Percentiles rank a stretch among this genome's conserved stretches.
These are phyloP conservation scores for Coemansia reversa DNA, from an alignment of 192 early-diverging fungal species.

Conservation along the genomic window DNA sequence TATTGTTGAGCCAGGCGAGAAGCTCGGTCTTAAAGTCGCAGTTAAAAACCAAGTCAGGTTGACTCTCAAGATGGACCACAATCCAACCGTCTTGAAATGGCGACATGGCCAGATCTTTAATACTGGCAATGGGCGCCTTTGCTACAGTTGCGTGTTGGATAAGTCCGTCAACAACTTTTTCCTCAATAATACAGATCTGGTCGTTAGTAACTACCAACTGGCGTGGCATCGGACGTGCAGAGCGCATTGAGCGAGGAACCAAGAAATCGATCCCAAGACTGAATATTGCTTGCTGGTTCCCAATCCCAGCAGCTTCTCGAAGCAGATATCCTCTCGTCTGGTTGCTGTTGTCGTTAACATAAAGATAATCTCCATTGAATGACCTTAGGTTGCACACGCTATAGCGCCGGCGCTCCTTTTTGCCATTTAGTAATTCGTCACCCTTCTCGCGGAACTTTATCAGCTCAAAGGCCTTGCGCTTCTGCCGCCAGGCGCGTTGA, in stretches of 20 bases:
- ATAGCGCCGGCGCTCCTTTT: conserved; percentile 91
- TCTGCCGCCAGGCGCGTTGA: conserved; percentile 72
- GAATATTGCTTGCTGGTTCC: conserved; percentile 60
- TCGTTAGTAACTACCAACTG: conserved; percentile 68
- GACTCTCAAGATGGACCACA: conserved; percentile 58
- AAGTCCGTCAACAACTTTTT: conserved; percentile 56
- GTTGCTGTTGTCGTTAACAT: conserved; percentile 46
- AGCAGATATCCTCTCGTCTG: conserved; percentile 33
- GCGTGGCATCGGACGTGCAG: conserved; percentile 69
- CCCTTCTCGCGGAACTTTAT: conserved; percentile 92
- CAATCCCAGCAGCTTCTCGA: conserved; percentile 39
- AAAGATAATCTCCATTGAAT: conserved; percentile 91
- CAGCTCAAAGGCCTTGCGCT: conserved; percentile 86
- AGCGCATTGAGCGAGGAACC: conserved; percentile 70
- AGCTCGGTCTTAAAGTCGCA: conserved; percentile 76
- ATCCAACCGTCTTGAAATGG: conserved; percentile 73
- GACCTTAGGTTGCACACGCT: conserved; percentile 77
- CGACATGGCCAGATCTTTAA: conserved; percentile 65
- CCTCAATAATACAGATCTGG: conserved; percentile 60
- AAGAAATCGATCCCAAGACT: conserved; percentile 61
- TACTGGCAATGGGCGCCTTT: conserved; percentile 55
- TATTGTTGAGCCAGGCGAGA: conserved; percentile 59
- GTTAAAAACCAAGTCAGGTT: conserved; percentile 64
- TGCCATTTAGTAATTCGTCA: conserved; percentile 79
- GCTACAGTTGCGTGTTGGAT: conserved; percentile 57